These are phyloP conservation scores for Blastobotrys niveus DNA, from an alignment of 1,139 yeast species.

Conservation along the genomic window DNA sequence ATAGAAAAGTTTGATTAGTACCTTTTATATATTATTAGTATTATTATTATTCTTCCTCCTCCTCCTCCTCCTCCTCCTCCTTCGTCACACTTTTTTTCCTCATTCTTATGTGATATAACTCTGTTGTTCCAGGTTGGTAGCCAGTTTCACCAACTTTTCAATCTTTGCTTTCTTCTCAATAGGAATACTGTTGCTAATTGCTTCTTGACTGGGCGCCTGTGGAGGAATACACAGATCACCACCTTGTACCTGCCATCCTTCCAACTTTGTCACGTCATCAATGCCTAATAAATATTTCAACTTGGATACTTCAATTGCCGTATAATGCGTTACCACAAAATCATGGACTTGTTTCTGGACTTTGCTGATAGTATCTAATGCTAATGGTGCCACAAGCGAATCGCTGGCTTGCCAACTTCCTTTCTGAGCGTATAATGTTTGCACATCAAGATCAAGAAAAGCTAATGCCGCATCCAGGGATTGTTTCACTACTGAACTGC, in stretches of 20 bases:
- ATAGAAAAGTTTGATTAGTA: conserved; percentile 26
- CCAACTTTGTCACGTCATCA: no score
- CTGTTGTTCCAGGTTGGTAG: conserved; percentile 12
- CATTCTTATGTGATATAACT: conserved; percentile 1
- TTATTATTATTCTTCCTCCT: neutral
- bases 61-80: neutral
- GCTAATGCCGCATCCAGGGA: conserved; percentile 3
- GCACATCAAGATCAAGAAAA: neutral
- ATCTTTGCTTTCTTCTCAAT: conserved; percentile 15
- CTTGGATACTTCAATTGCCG: conserved; percentile 3
- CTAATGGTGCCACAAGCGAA: conserved; percentile 2
- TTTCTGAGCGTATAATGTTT: neutral
- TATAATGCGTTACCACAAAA: conserved; percentile 3
- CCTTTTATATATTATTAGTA: neutral
- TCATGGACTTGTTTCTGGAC: neutral
- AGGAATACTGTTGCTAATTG: no score
- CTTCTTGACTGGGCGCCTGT: neutral
- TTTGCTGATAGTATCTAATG: neutral
- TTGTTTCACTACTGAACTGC: neutral
- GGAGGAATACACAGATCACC: neutral
- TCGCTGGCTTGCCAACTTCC: neutral
- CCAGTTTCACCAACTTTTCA: conserved; percentile 12
- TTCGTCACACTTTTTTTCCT: no score
- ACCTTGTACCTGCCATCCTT: conserved; percentile 4
- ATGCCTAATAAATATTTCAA: conserved; percentile 7